These are phyloP conservation scores for Drechslerella coelobrocha DNA, from an alignment of 2,329 filamentous ascomycete genomes.

Conservation along the genomic window DNA sequence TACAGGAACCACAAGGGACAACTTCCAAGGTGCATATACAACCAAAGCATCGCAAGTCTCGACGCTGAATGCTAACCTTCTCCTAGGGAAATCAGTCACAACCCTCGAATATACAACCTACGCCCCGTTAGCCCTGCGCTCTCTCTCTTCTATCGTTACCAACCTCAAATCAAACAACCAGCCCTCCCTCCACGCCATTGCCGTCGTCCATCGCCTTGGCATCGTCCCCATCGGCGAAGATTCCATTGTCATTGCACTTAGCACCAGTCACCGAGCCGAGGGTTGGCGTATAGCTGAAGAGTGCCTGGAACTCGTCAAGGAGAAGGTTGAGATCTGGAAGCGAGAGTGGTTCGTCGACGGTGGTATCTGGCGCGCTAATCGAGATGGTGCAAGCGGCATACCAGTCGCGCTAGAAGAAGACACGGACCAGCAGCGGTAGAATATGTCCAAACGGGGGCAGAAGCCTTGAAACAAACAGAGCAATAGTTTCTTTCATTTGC, in stretches of 20 bases:
- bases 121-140: constrained; percentile 71
- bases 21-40: constrained; percentile 65
- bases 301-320: constrained; percentile 84
- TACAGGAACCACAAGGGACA: constrained; percentile 77
- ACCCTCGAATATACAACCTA: constrained; percentile 80
- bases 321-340: constrained; percentile 93
- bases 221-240: constrained; percentile 89
- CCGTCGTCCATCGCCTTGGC: constrained; percentile 83
- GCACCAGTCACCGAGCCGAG: constrained; percentile 78
- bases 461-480: constrained; percentile 36
- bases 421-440: constrained; percentile 18
- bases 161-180: constrained; percentile 62
- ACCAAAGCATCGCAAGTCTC: background rate
- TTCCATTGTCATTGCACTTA: constrained; percentile 88
- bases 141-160: constrained; percentile 70
- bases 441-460: constrained; percentile 7
- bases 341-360: constrained; percentile 82
- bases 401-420: constrained; percentile 57
- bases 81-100: constrained; percentile 67
- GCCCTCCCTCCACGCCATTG: constrained; percentile 74
- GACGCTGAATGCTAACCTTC: background rate
- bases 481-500: background rate
- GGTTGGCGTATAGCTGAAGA: constrained; percentile 91
- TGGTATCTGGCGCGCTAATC: constrained; percentile 83
- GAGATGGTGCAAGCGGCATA: constrained; percentile 71